These are phyloP conservation scores for Meredithiella fracta DNA, from an alignment of 2,329 filamentous ascomycete genomes.

Conservation along the genomic window DNA sequence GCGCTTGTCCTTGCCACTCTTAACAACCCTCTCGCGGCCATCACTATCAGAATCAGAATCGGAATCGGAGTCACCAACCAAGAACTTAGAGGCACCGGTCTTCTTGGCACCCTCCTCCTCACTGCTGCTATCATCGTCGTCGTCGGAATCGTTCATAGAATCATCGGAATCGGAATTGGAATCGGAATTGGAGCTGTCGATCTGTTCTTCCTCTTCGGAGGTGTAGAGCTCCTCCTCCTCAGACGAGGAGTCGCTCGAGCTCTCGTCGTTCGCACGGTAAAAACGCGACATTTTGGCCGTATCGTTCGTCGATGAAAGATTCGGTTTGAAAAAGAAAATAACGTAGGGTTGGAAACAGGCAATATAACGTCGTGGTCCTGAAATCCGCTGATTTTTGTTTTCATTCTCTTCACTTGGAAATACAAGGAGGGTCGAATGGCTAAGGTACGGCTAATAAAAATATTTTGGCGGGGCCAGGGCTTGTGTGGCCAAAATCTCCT, in stretches of 20 bases:
- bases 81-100: conserved; percentile 65
- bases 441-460: conserved; percentile 11
- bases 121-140: conserved; percentile 38
- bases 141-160: conserved; percentile 28
- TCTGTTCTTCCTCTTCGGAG: conserved; percentile 47
- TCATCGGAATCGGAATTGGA: conserved; percentile 39
- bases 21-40: conserved; percentile 67
- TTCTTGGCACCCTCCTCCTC: conserved; percentile 50
- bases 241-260: conserved; percentile 87
- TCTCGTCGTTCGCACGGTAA: conserved; percentile 82
- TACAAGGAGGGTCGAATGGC: conserved; percentile 14
- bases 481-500: conserved; percentile 13
- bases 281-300: conserved; percentile 66
- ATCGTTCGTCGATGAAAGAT: conserved; percentile 4
- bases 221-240: conserved; percentile 94
- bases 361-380: conserved; percentile 13
- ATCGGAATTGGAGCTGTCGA: conserved; percentile 32
- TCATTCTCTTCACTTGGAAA: background rate
- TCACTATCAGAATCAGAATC: conserved; percentile 82
- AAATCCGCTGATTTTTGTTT: conserved; percentile 12
- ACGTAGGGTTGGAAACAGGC: conserved; percentile 13
- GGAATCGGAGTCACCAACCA: conserved; percentile 50
- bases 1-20: conserved; percentile 90
- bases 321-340: background rate
- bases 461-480: conserved; percentile 15